Evolutionary conservation across 2,329 filamentous ascomycete genomes (phyloP).

Genomic region (Aspergillus jensenii): DNA sequence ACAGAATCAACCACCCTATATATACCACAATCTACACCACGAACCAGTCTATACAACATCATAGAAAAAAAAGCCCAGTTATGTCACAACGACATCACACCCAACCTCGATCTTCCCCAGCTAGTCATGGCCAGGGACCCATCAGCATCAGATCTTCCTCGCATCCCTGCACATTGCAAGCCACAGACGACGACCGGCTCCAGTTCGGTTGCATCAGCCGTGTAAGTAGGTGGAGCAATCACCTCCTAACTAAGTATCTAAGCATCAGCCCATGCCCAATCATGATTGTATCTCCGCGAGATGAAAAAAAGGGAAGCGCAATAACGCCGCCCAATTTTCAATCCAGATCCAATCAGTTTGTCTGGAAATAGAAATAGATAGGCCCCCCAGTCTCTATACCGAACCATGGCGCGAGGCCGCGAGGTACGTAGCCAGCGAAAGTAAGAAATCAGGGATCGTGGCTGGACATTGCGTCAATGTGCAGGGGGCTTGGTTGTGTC

Average conservation of each 20-base stretch:
- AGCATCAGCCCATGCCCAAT: neutral
- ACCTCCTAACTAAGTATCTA: too few relatives aligned
- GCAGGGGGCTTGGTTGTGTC: too few relatives aligned
- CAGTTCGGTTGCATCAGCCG: too few relatives aligned
- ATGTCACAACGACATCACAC: constrained; percentile 11
- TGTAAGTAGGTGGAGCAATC: too few relatives aligned
- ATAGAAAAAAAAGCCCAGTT: neutral
- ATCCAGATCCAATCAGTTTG: neutral
- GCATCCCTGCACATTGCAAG: neutral
- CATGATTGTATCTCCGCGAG: neutral
- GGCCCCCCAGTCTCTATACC: neutral
- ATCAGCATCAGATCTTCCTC: constrained; percentile 1
- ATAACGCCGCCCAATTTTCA: neutral
- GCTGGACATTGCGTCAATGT: neutral
- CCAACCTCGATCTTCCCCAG: neutral
- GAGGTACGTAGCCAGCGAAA: neutral
- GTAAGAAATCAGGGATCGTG: neutral
- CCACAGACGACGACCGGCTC: neutral
- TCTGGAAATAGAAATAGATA: neutral
- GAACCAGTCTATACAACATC: neutral
- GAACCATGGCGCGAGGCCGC: neutral
- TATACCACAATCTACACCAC: neutral
- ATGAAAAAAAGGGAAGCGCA: neutral
- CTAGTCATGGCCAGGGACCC: neutral
- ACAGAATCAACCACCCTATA: neutral